Evolutionary conservation across 805 yeast species (phyloP).

Genomic region (Yamadazyma akitaensis): DNA sequence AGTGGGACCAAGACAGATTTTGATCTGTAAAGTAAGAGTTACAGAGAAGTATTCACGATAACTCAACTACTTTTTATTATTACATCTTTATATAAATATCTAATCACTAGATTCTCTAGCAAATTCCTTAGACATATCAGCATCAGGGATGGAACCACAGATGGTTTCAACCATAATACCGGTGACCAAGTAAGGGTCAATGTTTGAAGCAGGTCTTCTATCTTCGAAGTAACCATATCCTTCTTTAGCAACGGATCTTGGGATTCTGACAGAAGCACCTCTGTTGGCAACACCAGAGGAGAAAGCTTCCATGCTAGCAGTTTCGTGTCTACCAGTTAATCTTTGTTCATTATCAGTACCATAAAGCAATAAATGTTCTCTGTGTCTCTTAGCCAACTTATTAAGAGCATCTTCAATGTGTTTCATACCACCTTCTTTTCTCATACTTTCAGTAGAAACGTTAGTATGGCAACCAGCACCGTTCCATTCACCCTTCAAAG

Average conservation of each 20-base stretch:
- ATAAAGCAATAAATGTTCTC: slow-evolving; percentile 90
- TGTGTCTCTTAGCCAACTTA: slow-evolving; percentile 93
- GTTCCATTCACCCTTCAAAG: slow-evolving; percentile 98
- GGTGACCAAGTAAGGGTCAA: slow-evolving; percentile 97
- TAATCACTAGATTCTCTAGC: slow-evolving; percentile 60
- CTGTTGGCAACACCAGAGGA: slow-evolving; percentile 99
- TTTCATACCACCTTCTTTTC: slow-evolving; percentile 95
- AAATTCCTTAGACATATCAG: slow-evolving; percentile 89
- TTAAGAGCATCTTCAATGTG: slow-evolving; percentile 88
- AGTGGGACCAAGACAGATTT: too few species aligned
- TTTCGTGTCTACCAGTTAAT: slow-evolving; percentile 98
- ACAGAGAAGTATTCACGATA: neutral
- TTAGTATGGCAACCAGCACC: slow-evolving; percentile 99
- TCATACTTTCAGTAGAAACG: slow-evolving; percentile 90
- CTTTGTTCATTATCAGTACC: slow-evolving; percentile 95
- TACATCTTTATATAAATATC: slow-evolving; percentile 2
- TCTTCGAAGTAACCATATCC: slow-evolving; percentile 99
- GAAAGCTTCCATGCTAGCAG: slow-evolving; percentile 89
- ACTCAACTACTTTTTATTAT: neutral
- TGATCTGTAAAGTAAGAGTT: neutral
- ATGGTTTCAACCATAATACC: slow-evolving; percentile 98
- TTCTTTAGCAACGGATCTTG: slow-evolving; percentile 97
- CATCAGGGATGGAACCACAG: slow-evolving; percentile 90
- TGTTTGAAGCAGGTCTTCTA: slow-evolving; percentile 99
- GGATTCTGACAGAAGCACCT: slow-evolving; percentile 98